These are phyloP conservation scores for Calocybe indica DNA, from an alignment of 768 basidiomycete genomes.

Conservation along the genomic window DNA sequence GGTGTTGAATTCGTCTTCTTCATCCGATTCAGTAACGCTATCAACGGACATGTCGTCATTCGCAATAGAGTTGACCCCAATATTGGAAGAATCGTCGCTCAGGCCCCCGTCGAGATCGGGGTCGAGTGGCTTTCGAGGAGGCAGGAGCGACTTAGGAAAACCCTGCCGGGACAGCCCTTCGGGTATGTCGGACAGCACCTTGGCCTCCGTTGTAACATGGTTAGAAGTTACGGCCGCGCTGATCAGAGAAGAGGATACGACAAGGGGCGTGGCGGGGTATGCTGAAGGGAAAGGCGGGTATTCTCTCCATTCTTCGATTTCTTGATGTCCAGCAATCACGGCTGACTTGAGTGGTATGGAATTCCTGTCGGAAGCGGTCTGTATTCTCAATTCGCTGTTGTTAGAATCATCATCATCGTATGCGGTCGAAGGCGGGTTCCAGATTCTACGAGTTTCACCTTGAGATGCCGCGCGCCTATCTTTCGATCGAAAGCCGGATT, in stretches of 20 bases:
- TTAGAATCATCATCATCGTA: slow-evolving; percentile 25
- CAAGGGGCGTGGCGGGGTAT: slow-evolving; percentile 67
- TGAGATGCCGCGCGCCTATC: background rate
- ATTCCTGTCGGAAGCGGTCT: slow-evolving; percentile 4
- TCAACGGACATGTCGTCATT: slow-evolving; percentile 21
- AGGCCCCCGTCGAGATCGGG: slow-evolving; percentile 52
- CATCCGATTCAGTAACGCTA: slow-evolving; percentile 23
- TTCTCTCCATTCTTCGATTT: slow-evolving; percentile 61
- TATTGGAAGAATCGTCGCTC: slow-evolving; percentile 45
- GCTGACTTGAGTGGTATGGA: slow-evolving; percentile 8
- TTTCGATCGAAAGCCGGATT: slow-evolving; percentile 1
- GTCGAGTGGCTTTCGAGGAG: slow-evolving; percentile 51
- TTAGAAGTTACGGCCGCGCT: background rate
- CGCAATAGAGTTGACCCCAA: slow-evolving; percentile 33
- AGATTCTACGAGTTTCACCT: slow-evolving; percentile 36
- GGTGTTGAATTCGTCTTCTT: slow-evolving; percentile 61
- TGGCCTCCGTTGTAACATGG: slow-evolving; percentile 6
- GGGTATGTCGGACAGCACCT: slow-evolving; percentile 25
- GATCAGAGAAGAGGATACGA: slow-evolving; percentile 23
- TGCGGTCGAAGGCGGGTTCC: slow-evolving; percentile 53
- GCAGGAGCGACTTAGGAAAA: slow-evolving; percentile 71
- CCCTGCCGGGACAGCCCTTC: slow-evolving; percentile 43
- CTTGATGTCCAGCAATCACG: slow-evolving; percentile 1
- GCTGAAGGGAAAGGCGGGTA: slow-evolving; percentile 76
- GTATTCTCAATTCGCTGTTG: slow-evolving; percentile 4